Evolutionary conservation across 2,329 filamentous ascomycete genomes (phyloP).

Genomic region (Monosporascus sp.): DNA sequence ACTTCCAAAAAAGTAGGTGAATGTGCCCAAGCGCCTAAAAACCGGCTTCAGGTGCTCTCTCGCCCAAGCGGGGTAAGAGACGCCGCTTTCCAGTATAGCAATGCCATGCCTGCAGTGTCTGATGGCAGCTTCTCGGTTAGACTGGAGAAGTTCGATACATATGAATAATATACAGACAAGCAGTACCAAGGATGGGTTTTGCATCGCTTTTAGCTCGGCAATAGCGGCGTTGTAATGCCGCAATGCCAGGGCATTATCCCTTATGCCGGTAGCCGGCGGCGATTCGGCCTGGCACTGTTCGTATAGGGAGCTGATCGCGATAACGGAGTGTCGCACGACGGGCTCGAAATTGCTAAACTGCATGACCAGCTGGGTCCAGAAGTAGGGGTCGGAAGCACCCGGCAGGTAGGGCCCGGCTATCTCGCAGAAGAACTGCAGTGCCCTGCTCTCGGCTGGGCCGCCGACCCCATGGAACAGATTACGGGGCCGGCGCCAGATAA

Average conservation of each 20-base stretch:
- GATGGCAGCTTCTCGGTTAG: slow-evolving; percentile 29
- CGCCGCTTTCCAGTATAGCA: slow-evolving; percentile 26
- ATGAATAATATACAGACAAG: slow-evolving; percentile 37
- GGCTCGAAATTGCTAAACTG: slow-evolving; percentile 33
- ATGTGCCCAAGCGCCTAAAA: slow-evolving; percentile 34
- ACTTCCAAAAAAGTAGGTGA: slow-evolving; percentile 35
- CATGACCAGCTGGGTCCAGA: slow-evolving; percentile 36
- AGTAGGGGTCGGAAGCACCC: slow-evolving; percentile 32
- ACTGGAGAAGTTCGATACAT: slow-evolving; percentile 38
- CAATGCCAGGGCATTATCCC: slow-evolving; percentile 29
- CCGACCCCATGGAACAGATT: slow-evolving; percentile 21
- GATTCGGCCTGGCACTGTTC: slow-evolving; percentile 22
- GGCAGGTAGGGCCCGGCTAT: slow-evolving; percentile 31
- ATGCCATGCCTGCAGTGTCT: slow-evolving; percentile 35
- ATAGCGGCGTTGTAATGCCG: slow-evolving; percentile 38
- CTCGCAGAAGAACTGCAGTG: slow-evolving; percentile 32
- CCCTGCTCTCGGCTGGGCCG: slow-evolving; percentile 23
- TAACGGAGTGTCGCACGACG: slow-evolving; percentile 31
- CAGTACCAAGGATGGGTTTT: slow-evolving; percentile 30
- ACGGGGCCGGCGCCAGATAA: slow-evolving; percentile 33
- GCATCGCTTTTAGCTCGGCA: slow-evolving; percentile 22
- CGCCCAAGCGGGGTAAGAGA: slow-evolving; percentile 22
- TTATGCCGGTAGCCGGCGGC: slow-evolving; percentile 2
- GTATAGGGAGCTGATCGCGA: slow-evolving; percentile 35
- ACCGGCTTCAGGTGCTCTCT: slow-evolving; percentile 28